Conservation (phyloP, 163 green algal species). For the Volvox carteri region DNA sequence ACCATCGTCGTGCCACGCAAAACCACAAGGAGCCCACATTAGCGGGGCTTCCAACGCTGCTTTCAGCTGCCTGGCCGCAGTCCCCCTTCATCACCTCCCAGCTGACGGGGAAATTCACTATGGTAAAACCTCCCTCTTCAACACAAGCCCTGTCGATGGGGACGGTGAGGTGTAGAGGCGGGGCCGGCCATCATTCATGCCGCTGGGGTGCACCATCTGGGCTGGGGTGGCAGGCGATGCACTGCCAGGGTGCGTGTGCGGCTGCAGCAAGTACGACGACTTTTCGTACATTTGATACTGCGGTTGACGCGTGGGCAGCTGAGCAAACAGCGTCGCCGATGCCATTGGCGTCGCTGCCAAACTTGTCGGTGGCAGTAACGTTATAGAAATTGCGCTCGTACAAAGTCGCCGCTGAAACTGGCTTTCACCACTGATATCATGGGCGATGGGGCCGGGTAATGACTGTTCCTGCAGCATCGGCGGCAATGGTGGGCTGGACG, state of each 20-base stretch:
- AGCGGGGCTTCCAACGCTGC: no score
- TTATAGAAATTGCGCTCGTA: not conserved
- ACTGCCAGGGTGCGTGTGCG: not conserved
- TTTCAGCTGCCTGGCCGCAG: no score
- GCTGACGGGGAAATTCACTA: no score
- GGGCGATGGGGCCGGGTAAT: no score
- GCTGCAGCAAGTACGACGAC: conserved; percentile 10
- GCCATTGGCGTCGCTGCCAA: not conserved
- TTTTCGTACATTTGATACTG: not conserved
- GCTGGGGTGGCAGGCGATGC: not conserved
- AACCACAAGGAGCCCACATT: no score
- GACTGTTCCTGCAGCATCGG: not conserved
- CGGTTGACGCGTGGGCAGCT: not conserved
- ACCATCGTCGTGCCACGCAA: no score
- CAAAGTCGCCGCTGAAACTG: conserved; percentile 1
- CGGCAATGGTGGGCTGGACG: not conserved
- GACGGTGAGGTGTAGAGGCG: not conserved
- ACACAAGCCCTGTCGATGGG: not conserved
- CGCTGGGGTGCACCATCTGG: not conserved
- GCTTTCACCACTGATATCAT: not conserved
- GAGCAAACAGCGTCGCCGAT: not conserved
- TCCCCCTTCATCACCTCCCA: no score
- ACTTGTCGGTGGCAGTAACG: not conserved
- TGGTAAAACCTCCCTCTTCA: no score
- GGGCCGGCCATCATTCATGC: not conserved